A percentile compares a stretch with the other conserved stretches of the same genome.
Evolutionary conservation across 176 grass and related monocot genomes (phyloP).

Genomic region (Dendrocalamus sinicus): DNA sequence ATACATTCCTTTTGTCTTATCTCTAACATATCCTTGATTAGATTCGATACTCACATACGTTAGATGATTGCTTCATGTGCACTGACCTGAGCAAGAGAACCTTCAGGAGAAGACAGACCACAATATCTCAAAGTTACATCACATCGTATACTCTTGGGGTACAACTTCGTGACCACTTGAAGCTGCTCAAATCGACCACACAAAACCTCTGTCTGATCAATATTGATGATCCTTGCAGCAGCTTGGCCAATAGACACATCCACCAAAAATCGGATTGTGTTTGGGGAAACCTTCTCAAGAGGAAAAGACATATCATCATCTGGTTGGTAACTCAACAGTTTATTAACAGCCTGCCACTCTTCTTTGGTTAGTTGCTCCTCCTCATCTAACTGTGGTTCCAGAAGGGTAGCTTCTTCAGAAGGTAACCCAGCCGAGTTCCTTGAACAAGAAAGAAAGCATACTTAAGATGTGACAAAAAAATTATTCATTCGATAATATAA

Average conservation of each 20-base stretch:
- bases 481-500: neutral
- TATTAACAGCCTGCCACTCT: constrained; percentile 97
- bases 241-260: constrained; percentile 92
- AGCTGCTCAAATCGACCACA: constrained; percentile 99
- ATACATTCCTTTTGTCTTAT: no score
- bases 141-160: constrained; percentile 77
- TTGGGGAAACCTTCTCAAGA: constrained; percentile 61
- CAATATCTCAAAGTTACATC: constrained; percentile 84
- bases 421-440: constrained; percentile 57
- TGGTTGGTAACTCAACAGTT: constrained; percentile 83
- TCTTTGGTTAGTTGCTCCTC: constrained; percentile 78
- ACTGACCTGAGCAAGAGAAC: constrained; percentile 85
- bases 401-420: constrained; percentile 49
- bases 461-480: constrained; percentile 1
- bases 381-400: constrained; percentile 65
- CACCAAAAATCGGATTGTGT: constrained; percentile 68
- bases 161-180: constrained; percentile 75
- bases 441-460: constrained; percentile 38
- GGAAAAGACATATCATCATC: constrained; percentile 71
- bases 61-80: constrained; percentile 14
- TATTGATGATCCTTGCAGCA: constrained; percentile 82
- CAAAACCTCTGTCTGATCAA: constrained; percentile 70
- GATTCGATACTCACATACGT: no score
- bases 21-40: no score
- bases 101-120: constrained; percentile 93